Base-by-base conservation (phyloP, 352 stramenopile species). In the Elongisporangium senticosum region DNA sequence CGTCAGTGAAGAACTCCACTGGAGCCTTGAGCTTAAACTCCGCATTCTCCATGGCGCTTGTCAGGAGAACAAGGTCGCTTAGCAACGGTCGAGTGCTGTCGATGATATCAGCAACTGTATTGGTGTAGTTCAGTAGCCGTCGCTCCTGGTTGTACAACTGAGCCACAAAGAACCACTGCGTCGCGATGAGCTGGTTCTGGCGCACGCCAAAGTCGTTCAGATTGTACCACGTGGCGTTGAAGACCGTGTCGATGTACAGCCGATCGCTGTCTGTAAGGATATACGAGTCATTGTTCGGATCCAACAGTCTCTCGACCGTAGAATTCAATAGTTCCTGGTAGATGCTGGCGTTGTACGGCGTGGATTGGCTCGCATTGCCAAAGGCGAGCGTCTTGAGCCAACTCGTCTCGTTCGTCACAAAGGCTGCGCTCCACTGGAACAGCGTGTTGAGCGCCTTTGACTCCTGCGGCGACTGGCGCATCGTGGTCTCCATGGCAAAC, bases 11-110 rank as follows among this genome's bases (percentile, higher is more conserved):
- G 56, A 79, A 86, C 61, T 90, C 76, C 26, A 89, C 68, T 0
- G 72, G 54, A 2, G 62, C 61, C 51, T 92, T 87, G 52, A 92
- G 63, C 13, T 62, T 54, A 24, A 86, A 88, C 58, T 90, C 79
- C 0, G 77, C 75, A 6, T 59, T 59, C 51, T 88, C 79, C 65
- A 92, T 75, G 14, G 67, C 64, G 10, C 53, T 53, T 0, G 77
- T 86, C 49, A 79, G 77, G 8, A 28, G 7, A 17, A 75, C 67
- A 2, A 89, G 49, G 0, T 67, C 56, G 11, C 68, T 53, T 1
- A 89, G 53, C 10, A 79, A 22, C 19, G 71, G 71, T n/a, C 66
- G 71, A 2, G 71, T 73, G 24, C 58, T 65, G 10, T 7, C 23
- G 57, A 84, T 70, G 57, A 80, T 58, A 8, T 64, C 49, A 6